Percentiles rank a stretch among this genome's conserved stretches.
Conservation (phyloP, 176 grass and related monocot genomes). For the Saccharum officinarum region DNA sequence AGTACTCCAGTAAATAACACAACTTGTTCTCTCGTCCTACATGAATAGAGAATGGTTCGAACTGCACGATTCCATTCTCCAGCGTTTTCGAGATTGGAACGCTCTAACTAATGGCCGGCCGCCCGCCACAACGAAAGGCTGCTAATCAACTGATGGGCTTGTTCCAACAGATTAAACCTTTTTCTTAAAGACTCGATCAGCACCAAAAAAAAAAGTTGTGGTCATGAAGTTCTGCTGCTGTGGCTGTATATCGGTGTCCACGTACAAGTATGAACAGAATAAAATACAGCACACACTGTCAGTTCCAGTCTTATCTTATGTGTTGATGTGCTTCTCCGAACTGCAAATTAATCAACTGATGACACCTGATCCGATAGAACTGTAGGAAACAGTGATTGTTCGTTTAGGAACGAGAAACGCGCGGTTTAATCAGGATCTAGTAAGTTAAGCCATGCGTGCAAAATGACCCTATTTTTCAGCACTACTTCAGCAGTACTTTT, state of each 20-base stretch:
- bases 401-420: background rate
- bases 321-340: background rate
- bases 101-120: slow-evolving; percentile 36
- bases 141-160: slow-evolving; percentile 21
- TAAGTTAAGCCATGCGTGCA: background rate
- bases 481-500: no score
- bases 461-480: background rate
- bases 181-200: slow-evolving; percentile 38
- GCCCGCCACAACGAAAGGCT: background rate
- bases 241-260: background rate
- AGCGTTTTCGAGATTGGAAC: slow-evolving; percentile 25
- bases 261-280: background rate
- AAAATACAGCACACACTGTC: background rate
- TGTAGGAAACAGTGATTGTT: background rate
- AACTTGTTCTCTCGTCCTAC: slow-evolving; percentile 16
- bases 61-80: background rate
- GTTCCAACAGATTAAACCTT: slow-evolving; percentile 41
- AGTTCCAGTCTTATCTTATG: background rate
- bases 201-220: background rate
- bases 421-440: background rate
- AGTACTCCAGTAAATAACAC: slow-evolving; percentile 4
- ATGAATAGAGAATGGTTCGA: slow-evolving; percentile 14
- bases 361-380: background rate
- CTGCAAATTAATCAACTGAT: background rate
- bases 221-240: background rate